Conservation (phyloP, 805 yeast species). For the Debaryomyces castellii region DNA sequence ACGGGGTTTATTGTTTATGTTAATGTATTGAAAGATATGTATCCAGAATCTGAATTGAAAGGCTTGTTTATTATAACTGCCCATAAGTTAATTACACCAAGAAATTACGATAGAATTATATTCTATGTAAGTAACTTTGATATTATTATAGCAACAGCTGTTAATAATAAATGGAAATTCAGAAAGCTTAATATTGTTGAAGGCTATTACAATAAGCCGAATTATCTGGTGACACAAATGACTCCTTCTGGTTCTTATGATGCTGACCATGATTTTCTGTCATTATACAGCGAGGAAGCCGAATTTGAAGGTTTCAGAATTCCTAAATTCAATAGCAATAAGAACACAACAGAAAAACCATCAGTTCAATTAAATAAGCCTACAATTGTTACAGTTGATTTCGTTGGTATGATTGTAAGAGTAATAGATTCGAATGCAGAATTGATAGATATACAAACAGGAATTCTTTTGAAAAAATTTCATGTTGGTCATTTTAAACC, state of each 20-base stretch:
- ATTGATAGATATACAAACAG: conserved; percentile 75
- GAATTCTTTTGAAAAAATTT: conserved; percentile 62
- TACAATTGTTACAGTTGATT: conserved; percentile 56
- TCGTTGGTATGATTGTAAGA: conserved; percentile 71
- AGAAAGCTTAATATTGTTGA: conserved; percentile 49
- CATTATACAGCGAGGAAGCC: conserved; percentile 2
- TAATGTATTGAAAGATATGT: conserved; percentile 23
- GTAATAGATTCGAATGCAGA: conserved; percentile 60
- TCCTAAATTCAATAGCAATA: neutral
- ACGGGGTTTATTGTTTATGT: conserved; percentile 42
- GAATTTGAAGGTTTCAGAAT: neutral
- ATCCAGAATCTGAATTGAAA: conserved; percentile 9
- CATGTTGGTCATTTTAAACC: conserved; percentile 62
- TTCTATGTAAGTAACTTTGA: conserved; percentile 50
- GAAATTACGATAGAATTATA: conserved; percentile 72
- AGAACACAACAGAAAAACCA: neutral
- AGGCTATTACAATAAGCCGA: conserved; percentile 40
- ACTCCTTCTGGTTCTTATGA: conserved; percentile 6
- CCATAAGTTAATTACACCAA: conserved; percentile 61
- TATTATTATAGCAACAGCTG: conserved; percentile 58
- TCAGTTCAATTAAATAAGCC: conserved; percentile 25
- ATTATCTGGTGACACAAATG: conserved; percentile 9
- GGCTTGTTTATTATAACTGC: conserved; percentile 43
- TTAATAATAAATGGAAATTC: conserved; percentile 67
- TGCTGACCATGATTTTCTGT: conserved; percentile 14